Base-by-base conservation (phyloP, 2,329 filamentous ascomycete genomes). In the Diplodia mutila region DNA sequence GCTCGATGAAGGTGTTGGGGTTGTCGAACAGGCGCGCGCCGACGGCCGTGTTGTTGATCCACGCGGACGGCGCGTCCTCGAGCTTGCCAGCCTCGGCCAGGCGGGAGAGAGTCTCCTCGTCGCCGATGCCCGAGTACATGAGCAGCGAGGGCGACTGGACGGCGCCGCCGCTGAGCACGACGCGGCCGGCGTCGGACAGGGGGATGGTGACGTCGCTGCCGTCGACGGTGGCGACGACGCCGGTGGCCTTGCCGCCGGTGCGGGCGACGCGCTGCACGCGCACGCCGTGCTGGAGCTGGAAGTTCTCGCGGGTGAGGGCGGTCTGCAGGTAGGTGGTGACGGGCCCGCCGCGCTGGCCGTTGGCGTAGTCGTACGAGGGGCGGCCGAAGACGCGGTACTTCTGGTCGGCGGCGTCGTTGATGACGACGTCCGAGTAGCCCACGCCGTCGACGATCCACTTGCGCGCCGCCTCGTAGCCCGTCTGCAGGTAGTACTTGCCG, bases 21-120 rank as follows among this genome's bases (percentile, higher is more conserved):
- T 86, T 87, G 71, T 86, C 85, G 69, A 85, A 87, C 32, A 86
- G 80, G 39, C 81, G 81, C 16, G 80, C 75, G 52, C 85, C 85
- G 4, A 87, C 80, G 4, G 79, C 77, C 0, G 78, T 78, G 71
- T 84, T 84, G 72, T 83, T 80, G 68, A 87, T 80, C 84, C 84
- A 86, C 25, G 80, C 75, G 8, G 76, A 74, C 2, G 80, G 68
- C 3, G 71, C 63, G 5, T 75, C 67, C 2, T 75, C 74, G 48
- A 83, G 73, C 12, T 80, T 74, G 14, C 79, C 80, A 29, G 74
- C 75, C 11, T 71, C 57, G 4, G 78, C 74, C 23, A 83, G 75
- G n/a, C 72, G 72, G 1, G 71, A 16, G 27, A 67, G 66, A 5
- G 57, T 63, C 4, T 23, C 57, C 2, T 57, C 48, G 14, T 67